These are phyloP conservation scores for Euphorbia schlechtendalii DNA, from an alignment of 441 rosid genomes.

Conservation along the genomic window DNA sequence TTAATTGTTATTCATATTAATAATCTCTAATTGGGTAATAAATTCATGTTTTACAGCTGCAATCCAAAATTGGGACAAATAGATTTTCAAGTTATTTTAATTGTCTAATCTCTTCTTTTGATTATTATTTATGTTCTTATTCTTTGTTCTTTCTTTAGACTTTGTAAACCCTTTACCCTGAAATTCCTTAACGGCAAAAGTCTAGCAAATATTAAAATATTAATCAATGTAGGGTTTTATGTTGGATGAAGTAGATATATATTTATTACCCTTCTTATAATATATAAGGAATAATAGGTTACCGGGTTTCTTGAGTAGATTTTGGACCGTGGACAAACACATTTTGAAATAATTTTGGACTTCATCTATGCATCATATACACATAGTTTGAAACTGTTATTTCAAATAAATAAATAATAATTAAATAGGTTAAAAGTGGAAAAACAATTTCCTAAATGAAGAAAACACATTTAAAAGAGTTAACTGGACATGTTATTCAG, in stretches of 20 bases:
- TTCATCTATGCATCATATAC: no score
- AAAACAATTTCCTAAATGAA: no score
- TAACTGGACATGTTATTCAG: no score
- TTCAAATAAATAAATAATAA: no score
- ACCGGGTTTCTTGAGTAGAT: no score
- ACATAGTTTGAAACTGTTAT: no score
- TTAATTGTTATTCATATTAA: not conserved
- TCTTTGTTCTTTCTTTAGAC: not conserved
- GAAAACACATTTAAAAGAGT: no score
- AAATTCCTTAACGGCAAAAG: not conserved
- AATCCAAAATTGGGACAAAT: constrained; percentile 21
- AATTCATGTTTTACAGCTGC: constrained; percentile 26
- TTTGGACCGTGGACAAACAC: no score
- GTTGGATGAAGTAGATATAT: not conserved
- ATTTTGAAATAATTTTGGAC: no score
- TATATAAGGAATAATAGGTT: no score
- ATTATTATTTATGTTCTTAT: not conserved
- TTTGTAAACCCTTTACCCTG: not conserved
- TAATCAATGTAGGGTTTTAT: not conserved
- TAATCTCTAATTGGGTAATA: not conserved
- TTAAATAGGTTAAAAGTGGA: no score
- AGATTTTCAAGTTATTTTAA: not conserved
- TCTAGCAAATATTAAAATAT: not conserved
- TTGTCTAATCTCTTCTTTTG: not conserved
- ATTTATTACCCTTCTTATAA: not conserved